Evolutionary conservation across 352 stramenopile genomes (phyloP).

Genomic region (Globisporangium spinosum): DNA sequence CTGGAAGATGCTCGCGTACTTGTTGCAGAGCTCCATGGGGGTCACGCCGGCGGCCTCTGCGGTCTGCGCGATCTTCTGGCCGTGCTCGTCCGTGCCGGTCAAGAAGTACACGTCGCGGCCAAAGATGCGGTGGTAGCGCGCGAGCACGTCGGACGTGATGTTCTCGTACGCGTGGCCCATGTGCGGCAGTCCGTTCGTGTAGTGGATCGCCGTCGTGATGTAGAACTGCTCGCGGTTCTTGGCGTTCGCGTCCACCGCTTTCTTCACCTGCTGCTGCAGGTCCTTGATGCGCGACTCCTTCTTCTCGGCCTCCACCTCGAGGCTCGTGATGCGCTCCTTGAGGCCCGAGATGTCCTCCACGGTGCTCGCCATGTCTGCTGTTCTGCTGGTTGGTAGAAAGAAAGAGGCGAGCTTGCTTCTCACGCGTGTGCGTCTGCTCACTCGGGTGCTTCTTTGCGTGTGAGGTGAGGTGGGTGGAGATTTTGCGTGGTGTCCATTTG

Average conservation of each 20-base stretch:
- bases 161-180: constrained; percentile 99
- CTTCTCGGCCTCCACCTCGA: constrained; percentile 34
- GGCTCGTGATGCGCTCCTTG: constrained; percentile 33
- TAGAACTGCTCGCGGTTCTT: constrained; percentile 89
- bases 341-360: constrained; percentile 25
- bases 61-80: constrained; percentile 98
- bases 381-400: background rate
- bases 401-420: background rate
- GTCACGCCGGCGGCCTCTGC: constrained; percentile 89
- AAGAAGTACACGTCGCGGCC: constrained; percentile 85
- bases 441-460: background rate
- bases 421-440: background rate
- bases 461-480: background rate
- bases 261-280: constrained; percentile 42
- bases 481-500: background rate
- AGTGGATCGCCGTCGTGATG: constrained; percentile 99
- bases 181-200: constrained; percentile 96
- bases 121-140: constrained; percentile 91
- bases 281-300: constrained; percentile 30
- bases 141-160: constrained; percentile 95
- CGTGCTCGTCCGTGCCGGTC: constrained; percentile 96
- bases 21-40: constrained; percentile 95
- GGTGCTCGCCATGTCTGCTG: constrained; percentile 19
- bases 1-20: constrained; percentile 88
- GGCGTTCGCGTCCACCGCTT: constrained; percentile 34